Percentiles rank a stretch among this genome's conserved stretches.
Evolutionary conservation across 768 basidiomycete species (phyloP).

Genomic region (Gelatoporia subvermispora): DNA sequence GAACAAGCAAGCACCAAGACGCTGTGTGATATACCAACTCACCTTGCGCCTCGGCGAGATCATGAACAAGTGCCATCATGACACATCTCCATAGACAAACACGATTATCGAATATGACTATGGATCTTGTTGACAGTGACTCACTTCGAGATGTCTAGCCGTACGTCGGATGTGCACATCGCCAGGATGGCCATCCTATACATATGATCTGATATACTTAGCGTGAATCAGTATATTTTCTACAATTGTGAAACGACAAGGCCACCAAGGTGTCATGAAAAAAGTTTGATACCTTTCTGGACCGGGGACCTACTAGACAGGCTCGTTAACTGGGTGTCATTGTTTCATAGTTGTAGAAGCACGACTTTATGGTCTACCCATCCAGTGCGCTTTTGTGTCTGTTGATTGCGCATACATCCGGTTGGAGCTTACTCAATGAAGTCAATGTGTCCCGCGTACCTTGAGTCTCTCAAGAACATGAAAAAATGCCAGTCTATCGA

Average conservation of each 20-base stretch:
- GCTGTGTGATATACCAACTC: background rate
- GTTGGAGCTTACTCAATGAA: background rate
- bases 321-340: background rate
- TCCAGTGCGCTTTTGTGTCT: constrained; percentile 95
- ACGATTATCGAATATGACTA: background rate
- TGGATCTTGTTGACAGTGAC: constrained; percentile 13
- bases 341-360: constrained; percentile 1
- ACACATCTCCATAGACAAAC: constrained; percentile 53
- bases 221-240: background rate
- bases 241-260: background rate
- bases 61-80: constrained; percentile 90
- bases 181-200: constrained; percentile 94
- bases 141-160: constrained; percentile 70
- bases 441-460: no score
- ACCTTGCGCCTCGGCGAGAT: constrained; percentile 95
- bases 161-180: constrained; percentile 76
- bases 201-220: constrained; percentile 94
- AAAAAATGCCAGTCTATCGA: constrained; percentile 83
- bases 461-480: constrained; percentile 88
- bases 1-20: background rate
- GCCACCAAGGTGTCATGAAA: background rate
- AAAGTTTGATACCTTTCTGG: constrained; percentile 65
- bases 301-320: constrained; percentile 57
- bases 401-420: background rate
- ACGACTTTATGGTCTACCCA: constrained; percentile 84